Evolutionary conservation across 129 eudicot genomes (phyloP).

Genomic region (Pulicaria dysenterica): DNA sequence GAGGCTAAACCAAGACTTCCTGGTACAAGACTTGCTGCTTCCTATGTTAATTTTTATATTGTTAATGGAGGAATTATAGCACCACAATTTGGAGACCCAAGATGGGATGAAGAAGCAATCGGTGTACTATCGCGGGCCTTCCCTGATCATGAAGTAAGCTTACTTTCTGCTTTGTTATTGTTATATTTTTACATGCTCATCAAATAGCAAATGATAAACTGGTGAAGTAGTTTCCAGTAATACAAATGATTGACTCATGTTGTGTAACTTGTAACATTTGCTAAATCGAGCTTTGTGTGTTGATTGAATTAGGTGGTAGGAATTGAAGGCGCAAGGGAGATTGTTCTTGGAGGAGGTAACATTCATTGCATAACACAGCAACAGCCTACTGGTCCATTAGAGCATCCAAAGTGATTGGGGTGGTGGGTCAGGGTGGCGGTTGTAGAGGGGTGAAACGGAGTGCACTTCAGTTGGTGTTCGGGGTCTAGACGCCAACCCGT

Average conservation of each 20-base stretch:
- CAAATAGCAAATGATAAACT: background rate
- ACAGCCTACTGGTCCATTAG: slow-evolving; percentile 59
- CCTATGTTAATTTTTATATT: slow-evolving; percentile 88
- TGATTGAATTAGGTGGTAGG: slow-evolving; percentile 59
- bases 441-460: too few species aligned
- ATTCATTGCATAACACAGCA: slow-evolving; percentile 96
- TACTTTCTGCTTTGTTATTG: background rate
- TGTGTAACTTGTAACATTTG: background rate
- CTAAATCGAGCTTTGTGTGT: background rate
- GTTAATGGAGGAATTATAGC: slow-evolving; percentile 86
- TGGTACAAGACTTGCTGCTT: slow-evolving; percentile 97
- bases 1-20: slow-evolving; percentile 81
- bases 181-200: background rate
- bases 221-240: background rate
- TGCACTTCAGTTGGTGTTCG: too few species aligned
- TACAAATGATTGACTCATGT: background rate
- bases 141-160: slow-evolving; percentile 21
- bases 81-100: slow-evolving; percentile 92
- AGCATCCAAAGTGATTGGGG: too few species aligned
- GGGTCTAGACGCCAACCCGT: too few species aligned
- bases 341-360: slow-evolving; percentile 91
- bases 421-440: background rate
- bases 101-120: slow-evolving; percentile 92
- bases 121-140: slow-evolving; percentile 26
- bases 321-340: slow-evolving; percentile 90